Evolutionary conservation across 306 rosid genomes (phyloP).

Genomic region (Astragalus glycyphyllos): DNA sequence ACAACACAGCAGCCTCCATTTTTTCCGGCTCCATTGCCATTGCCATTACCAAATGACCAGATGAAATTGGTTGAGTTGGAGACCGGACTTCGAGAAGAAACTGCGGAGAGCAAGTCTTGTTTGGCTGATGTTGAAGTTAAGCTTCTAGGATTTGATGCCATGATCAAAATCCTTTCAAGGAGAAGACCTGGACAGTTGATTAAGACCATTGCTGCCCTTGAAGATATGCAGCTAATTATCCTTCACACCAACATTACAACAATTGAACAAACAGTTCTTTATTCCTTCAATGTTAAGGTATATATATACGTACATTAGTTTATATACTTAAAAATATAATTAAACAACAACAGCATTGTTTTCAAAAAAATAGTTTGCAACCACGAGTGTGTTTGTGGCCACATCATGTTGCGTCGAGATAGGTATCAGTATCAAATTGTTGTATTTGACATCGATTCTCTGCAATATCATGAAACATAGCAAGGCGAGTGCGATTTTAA

Average conservation of each 20-base stretch:
- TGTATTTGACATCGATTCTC: too few species aligned
- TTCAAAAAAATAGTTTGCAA: too few species aligned
- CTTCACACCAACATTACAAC: conserved; percentile 97
- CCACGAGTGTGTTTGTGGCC: too few species aligned
- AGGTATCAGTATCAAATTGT: too few species aligned
- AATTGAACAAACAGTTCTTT: conserved; percentile 94
- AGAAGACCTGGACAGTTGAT: conserved; percentile 92
- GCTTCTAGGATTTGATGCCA: conserved; percentile 85
- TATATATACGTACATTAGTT: background rate
- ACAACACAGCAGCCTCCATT: conserved; percentile 51
- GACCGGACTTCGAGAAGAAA: conserved; percentile 69
- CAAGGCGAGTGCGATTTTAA: too few species aligned
- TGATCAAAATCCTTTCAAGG: conserved; percentile 86
- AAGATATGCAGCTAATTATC: conserved; percentile 85
- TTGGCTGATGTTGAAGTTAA: conserved; percentile 97
- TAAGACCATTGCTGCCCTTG: conserved; percentile 91
- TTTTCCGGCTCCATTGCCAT: conserved; percentile 48
- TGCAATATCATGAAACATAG: too few species aligned
- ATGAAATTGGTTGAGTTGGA: conserved; percentile 68
- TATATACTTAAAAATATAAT: too few species aligned
- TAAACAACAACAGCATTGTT: too few species aligned
- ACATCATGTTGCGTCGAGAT: too few species aligned
- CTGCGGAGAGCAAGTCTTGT: conserved; percentile 86
- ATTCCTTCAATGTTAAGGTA: conserved; percentile 95
- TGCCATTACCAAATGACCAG: conserved; percentile 59